Conservation (phyloP, 192 early-diverging fungal genomes). For the Backusella tuberculispora region DNA sequence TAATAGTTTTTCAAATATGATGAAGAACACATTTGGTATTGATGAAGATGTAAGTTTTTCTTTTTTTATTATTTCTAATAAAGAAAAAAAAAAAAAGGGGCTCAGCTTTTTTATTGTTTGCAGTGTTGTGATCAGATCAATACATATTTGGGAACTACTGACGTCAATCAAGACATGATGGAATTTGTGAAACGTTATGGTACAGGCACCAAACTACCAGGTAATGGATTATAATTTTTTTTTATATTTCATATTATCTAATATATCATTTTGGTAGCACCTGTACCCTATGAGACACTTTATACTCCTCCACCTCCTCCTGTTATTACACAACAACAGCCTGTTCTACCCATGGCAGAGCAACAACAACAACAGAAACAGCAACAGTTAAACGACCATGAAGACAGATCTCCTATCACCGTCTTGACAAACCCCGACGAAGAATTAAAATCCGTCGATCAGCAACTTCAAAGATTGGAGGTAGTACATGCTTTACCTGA, state of each 20-base stretch:
- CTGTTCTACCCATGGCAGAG: background rate
- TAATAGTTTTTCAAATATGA: conserved; percentile 62
- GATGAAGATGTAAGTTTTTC: conserved; percentile 64
- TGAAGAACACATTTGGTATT: conserved; percentile 65
- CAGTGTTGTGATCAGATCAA: conserved; percentile 73
- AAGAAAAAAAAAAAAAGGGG: background rate
- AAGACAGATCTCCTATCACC: background rate
- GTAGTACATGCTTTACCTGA: background rate
- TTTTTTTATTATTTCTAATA: background rate
- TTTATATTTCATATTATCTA: background rate
- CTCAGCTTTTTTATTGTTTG: background rate
- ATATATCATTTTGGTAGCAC: background rate
- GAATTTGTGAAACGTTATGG: conserved; percentile 62
- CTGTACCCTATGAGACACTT: background rate
- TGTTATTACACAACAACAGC: background rate
- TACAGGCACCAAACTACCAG: conserved; percentile 59
- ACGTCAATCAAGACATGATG: conserved; percentile 67
- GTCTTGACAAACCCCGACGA: conserved; percentile 25
- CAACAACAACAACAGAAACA: background rate
- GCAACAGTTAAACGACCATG: too few species aligned
- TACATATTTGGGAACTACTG: conserved; percentile 63
- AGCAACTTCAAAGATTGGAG: conserved; percentile 19
- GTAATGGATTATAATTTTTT: conserved; percentile 22
- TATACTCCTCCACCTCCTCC: background rate
- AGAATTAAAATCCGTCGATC: conserved; percentile 28